A percentile compares a stretch with the other conserved stretches of the same genome.
Evolutionary conservation across 345 rosid genomes (phyloP).

Genomic region (Boechera stricta): DNA sequence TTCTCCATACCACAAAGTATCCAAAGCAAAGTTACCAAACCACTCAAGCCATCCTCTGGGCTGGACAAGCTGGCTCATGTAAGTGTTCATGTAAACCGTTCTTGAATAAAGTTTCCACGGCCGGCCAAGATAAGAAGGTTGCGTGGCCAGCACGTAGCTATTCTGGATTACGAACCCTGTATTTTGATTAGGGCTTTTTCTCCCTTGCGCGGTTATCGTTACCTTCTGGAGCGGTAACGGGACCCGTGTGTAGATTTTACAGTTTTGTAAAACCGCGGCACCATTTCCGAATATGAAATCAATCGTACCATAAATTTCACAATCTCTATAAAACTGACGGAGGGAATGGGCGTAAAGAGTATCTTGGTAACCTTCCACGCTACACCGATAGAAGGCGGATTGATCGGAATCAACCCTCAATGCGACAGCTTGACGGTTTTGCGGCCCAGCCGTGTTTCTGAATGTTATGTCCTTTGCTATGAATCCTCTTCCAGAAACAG

Average conservation of each 20-base stretch:
- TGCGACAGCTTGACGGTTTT: constrained; percentile 82
- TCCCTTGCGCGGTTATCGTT: constrained; percentile 83
- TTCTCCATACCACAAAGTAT: constrained; percentile 86
- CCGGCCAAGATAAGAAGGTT: constrained; percentile 80
- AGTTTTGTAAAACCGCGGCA: constrained; percentile 75
- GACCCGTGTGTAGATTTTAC: constrained; percentile 64
- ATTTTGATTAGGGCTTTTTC: constrained; percentile 66
- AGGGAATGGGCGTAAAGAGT: constrained; percentile 86
- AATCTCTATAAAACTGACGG: constrained; percentile 85
- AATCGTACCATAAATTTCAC: constrained; percentile 75
- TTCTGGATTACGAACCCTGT: constrained; percentile 82
- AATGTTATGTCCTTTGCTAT: constrained; percentile 84
- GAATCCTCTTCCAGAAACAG: constrained; percentile 91
- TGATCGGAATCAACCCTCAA: constrained; percentile 80
- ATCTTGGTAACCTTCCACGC: constrained; percentile 84
- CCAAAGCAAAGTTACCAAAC: constrained; percentile 68
- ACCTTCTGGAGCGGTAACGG: constrained; percentile 78
- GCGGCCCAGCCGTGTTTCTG: constrained; percentile 79
- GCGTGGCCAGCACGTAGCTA: constrained; percentile 63
- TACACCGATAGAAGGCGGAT: constrained; percentile 78
- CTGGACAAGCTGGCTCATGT: constrained; percentile 65
- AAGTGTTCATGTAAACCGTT: constrained; percentile 80
- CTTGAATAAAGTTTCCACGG: constrained; percentile 92
- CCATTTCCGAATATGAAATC: constrained; percentile 97
- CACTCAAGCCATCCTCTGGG: constrained; percentile 93